phyloP scores from a whole-genome alignment of 2,329 filamentous ascomycete species.

The Penicillium sp. region DNA sequence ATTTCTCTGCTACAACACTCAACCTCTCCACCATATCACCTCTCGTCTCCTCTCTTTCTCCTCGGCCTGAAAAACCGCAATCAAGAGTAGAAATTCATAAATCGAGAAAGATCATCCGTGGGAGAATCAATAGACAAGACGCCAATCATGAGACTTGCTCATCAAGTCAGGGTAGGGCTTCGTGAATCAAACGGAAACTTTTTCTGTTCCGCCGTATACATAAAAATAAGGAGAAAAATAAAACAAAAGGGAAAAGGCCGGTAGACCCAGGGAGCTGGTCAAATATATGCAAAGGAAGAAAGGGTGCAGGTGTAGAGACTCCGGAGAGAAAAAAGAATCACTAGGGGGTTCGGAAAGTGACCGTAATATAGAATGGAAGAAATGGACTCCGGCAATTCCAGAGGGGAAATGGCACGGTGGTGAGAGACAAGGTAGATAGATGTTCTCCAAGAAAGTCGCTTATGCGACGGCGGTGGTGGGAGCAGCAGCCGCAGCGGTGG shows the following conservation, averaged over 20 bases:
- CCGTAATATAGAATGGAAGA: constrained; percentile 30
- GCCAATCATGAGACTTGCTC: constrained; percentile 40
- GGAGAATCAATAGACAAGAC: constrained; percentile 37
- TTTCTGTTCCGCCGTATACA: constrained; percentile 43
- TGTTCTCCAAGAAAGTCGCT: constrained; percentile 9
- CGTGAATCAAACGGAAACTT: constrained; percentile 27
- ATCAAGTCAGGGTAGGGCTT: constrained; percentile 35
- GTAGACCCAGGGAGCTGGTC: constrained; percentile 32
- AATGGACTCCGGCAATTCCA: constrained; percentile 17
- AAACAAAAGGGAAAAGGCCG: constrained; percentile 1
- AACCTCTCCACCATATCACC: constrained; percentile 19
- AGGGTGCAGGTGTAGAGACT: constrained; percentile 21
- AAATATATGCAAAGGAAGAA: constrained; percentile 42
- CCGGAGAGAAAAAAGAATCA: constrained; percentile 20
- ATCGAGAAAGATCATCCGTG: constrained; percentile 34
- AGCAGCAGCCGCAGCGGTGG: constrained; percentile 35
- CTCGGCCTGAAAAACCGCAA: constrained; percentile 30
- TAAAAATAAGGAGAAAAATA: constrained; percentile 22
- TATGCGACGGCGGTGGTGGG: constrained; percentile 46
- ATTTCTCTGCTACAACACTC: constrained; percentile 27
- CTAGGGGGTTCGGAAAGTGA: constrained; percentile 23
- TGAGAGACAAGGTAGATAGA: constrained; percentile 11
- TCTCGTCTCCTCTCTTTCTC: constrained; percentile 30
- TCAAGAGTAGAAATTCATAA: constrained; percentile 27
- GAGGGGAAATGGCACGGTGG: constrained; percentile 12